phyloP scores from a whole-genome alignment of 352 stramenopile species.

The Phytophthora melonis region DNA sequence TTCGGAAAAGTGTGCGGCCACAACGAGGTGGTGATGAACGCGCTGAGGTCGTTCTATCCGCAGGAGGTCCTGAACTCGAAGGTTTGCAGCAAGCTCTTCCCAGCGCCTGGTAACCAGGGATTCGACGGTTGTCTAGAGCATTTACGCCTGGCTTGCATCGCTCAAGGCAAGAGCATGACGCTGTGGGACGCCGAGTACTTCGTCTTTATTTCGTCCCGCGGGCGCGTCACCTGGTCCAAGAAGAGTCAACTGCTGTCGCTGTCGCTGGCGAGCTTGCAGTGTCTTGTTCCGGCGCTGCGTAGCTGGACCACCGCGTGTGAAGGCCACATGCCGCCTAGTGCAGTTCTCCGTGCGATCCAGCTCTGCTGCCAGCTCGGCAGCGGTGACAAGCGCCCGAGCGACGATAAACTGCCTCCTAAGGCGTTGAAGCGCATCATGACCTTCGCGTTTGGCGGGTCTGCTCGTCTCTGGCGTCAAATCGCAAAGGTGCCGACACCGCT shows the following conservation, averaged over 20 bases:
- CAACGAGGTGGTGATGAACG: constrained; percentile 92
- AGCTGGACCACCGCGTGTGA: constrained; percentile 55
- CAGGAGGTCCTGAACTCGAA: constrained; percentile 91
- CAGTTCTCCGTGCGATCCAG: constrained; percentile 57
- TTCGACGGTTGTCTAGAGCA: constrained; percentile 93
- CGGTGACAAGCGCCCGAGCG: constrained; percentile 28
- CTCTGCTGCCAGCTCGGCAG: constrained; percentile 62
- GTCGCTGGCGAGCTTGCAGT: constrained; percentile 68
- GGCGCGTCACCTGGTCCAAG: constrained; percentile 58
- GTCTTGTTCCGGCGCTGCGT: constrained; percentile 57
- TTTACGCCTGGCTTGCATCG: constrained; percentile 69
- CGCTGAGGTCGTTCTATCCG: constrained; percentile 85
- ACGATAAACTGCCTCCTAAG: constrained; percentile 34
- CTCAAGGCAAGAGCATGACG: constrained; percentile 63
- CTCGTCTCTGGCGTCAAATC: constrained; percentile 78
- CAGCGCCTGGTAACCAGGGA: constrained; percentile 87
- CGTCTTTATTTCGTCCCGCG: constrained; percentile 62
- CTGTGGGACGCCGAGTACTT: constrained; percentile 90
- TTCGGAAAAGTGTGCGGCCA: constrained; percentile 90
- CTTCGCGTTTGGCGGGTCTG: constrained; percentile 70
- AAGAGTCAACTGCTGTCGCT: constrained; percentile 79
- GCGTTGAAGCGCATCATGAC: constrained; percentile 64
- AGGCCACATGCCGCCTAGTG: constrained; percentile 44
- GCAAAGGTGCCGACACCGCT: constrained; percentile 49
- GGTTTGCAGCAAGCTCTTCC: constrained; percentile 79